Conservation (phyloP, 768 basidiomycete species). For the Punctularia strigosozonata region DNA sequence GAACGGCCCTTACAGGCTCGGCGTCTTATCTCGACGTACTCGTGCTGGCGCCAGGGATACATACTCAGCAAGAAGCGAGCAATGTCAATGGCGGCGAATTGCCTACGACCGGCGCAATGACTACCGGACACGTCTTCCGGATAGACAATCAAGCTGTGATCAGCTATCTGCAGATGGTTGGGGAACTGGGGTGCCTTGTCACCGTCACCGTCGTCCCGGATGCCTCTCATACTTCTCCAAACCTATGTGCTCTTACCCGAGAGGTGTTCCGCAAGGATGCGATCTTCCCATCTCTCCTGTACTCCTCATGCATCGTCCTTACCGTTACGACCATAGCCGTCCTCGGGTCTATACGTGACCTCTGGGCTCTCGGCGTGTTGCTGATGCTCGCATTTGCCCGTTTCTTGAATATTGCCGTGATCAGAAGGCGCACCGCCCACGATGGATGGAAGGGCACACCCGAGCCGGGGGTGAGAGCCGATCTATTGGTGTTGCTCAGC, state of each 20-base stretch:
- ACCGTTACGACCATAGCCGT: background rate
- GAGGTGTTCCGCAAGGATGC: too few species aligned
- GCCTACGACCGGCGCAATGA: background rate
- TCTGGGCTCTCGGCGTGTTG: background rate
- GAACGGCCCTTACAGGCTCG: background rate
- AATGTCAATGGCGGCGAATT: background rate
- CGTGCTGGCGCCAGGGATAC: background rate
- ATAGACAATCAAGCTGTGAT: background rate
- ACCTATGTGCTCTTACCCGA: too few species aligned
- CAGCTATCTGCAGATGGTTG: background rate
- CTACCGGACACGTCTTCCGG: background rate
- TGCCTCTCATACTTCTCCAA: background rate
- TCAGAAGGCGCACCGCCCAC: background rate
- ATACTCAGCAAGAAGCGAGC: background rate
- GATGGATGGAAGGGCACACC: background rate
- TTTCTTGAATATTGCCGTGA: background rate
- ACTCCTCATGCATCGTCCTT: background rate
- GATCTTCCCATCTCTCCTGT: too few species aligned
- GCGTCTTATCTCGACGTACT: background rate
- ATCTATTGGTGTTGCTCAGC: slow-evolving; percentile 5
- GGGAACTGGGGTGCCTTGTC: background rate
- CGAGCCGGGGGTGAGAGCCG: background rate
- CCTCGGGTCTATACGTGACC: background rate
- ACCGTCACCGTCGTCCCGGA: background rate
- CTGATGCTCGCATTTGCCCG: background rate